Conservation (phyloP, 352 stramenopile genomes). For the Globisporangium mamillatum region DNA sequence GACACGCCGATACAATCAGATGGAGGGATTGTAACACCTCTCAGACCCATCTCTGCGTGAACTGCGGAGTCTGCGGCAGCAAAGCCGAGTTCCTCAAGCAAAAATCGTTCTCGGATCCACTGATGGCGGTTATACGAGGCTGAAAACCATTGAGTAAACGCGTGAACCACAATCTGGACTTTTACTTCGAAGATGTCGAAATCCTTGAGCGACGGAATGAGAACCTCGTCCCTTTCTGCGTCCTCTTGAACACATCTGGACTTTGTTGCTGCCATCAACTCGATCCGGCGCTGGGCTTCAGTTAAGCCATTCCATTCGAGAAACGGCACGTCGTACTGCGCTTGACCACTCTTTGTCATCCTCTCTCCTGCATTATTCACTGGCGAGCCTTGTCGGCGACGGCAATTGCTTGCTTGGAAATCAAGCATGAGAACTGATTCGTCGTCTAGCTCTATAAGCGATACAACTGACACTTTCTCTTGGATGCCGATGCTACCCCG, state of each 20-base stretch:
- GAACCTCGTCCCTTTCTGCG: slow-evolving; percentile 32
- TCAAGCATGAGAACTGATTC: slow-evolving; percentile 47
- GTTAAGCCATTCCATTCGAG: slow-evolving; percentile 44
- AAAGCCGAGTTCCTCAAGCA: slow-evolving; percentile 56
- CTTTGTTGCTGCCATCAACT: slow-evolving; percentile 57
- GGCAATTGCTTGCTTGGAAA: slow-evolving; percentile 20
- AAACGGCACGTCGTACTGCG: slow-evolving; percentile 19
- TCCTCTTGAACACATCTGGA: slow-evolving; percentile 43
- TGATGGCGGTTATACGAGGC: slow-evolving; percentile 37
- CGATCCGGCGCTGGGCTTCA: slow-evolving; percentile 35
- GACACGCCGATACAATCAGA: slow-evolving; percentile 23
- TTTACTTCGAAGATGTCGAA: slow-evolving; percentile 46
- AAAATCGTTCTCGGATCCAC: slow-evolving; percentile 48
- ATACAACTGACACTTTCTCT: slow-evolving; percentile 47
- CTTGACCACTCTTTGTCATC: not conserved
- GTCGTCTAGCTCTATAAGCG: slow-evolving; percentile 43
- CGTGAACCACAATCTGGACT: slow-evolving; percentile 37
- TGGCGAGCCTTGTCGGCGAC: slow-evolving; percentile 1
- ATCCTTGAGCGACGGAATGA: slow-evolving; percentile 39
- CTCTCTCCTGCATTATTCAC: not conserved
- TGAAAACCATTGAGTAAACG: slow-evolving; percentile 61
- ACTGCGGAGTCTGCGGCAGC: slow-evolving; percentile 42
- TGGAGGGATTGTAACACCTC: slow-evolving; percentile 27
- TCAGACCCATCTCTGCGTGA: slow-evolving; percentile 32
- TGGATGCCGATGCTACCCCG: slow-evolving; percentile 9